Evolutionary conservation across 306 rosid species (phyloP), one percentile per base, ranked within the genome.

Genomic region (Herpetospermum pedunculosum): DNA sequence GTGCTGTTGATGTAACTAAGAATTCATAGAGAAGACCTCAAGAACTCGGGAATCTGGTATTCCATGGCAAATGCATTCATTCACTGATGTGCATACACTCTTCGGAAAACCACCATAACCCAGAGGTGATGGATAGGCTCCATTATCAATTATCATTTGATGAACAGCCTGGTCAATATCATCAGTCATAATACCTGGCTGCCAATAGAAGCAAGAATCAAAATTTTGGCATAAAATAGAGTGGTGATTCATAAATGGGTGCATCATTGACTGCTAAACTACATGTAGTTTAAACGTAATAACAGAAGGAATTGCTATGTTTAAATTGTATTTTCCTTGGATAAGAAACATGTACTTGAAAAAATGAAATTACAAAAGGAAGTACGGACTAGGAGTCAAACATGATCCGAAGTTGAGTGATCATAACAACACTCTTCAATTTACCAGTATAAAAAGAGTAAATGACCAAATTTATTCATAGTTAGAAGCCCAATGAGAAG

Each of bases 71-170:
- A 91, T 91, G 79, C 97, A 91, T 80, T 94, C 99, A 82, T 94
- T 94, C 77, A 94, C 89, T 58, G 99, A 94, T 48, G 99, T 94
- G 87, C 99, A 91, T 43, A 94, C 95, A 70, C 99, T 94, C 89
- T 94, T 94, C 35, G 96, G 99, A 85, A 94, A 94, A 58, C 92
- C 92, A 75, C 95, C 92, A 55, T 94, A 94, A 59, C 97, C 99
- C 44, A 94, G 91, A 67, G 96, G 99, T 34, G 99, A 94, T 0
- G 97, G 97, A 81, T 91, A 94, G 77, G 99, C 99, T 46, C 92
- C 92, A 32, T 91, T 94, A 59, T 94, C 97, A 75, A 94, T 53
- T 79, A 94, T 89, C 97, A 94, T 94, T 70, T 88, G 96, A 65
- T 91, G 97, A 85, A 94, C 99, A 57, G 92, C 97, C 84, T 81